phyloP scores from a whole-genome alignment of 345 rosid genomes.

The Leavenworthia alabamica region DNA sequence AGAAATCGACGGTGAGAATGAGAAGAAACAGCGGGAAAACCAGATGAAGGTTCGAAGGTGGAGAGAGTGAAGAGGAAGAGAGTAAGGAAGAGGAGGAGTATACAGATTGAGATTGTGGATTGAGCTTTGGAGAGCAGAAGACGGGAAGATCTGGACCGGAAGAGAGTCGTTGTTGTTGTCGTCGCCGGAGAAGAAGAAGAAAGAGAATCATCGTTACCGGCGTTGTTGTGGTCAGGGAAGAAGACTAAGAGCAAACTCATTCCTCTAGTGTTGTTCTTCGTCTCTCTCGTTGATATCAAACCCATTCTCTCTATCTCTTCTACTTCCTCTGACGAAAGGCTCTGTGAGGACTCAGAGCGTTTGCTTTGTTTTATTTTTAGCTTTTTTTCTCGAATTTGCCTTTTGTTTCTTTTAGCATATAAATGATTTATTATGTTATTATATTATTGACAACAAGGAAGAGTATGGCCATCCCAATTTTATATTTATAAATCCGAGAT shows the following conservation, averaged over 20 bases:
- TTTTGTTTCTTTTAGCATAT: neutral
- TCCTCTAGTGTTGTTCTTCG: conserved; percentile 29
- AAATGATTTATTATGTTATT: neutral
- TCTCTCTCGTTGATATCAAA: conserved; percentile 25
- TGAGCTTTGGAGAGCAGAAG: conserved; percentile 60
- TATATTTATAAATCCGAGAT: neutral
- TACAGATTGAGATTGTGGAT: conserved; percentile 76
- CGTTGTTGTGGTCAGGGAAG: conserved; percentile 49
- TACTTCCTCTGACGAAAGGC: conserved; percentile 13
- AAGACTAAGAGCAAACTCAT: conserved; percentile 73
- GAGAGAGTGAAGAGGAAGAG: conserved; percentile 86
- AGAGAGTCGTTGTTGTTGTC: conserved; percentile 39
- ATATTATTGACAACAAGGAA: neutral
- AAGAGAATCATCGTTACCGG: neutral
- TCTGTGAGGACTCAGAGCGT: neutral
- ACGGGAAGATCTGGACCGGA: conserved; percentile 33
- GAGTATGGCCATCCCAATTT: neutral
- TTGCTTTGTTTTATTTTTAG: neutral
- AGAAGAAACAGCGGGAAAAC: conserved; percentile 19
- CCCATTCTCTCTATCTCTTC: conserved; percentile 11
- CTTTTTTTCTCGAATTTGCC: conserved; percentile 12
- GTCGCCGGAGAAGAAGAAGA: conserved; percentile 25
- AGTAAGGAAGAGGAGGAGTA: conserved; percentile 55
- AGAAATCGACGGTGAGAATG: conserved; percentile 30
- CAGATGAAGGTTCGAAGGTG: conserved; percentile 61